Base-by-base conservation (phyloP, 2,329 filamentous ascomycete genomes). In the Venturia nashicola region DNA sequence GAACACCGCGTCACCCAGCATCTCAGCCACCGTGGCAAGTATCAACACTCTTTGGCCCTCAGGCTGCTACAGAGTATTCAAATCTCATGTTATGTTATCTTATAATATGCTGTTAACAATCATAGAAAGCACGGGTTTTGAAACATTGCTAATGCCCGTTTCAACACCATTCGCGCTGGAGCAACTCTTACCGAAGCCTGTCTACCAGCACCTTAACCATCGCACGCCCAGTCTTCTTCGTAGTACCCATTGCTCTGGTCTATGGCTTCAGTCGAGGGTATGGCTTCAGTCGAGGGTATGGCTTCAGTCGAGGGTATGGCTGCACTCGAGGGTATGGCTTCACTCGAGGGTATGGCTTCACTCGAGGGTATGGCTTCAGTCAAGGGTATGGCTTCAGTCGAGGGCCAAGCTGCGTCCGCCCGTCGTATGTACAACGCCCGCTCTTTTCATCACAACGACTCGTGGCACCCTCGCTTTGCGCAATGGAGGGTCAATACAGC, bases 391-490 rank as follows among this genome's bases (percentile, higher is more conserved):
- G 27, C 27, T 8, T 51, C 20, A 39, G n/a, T 12, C 5, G 42
- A 63, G 18, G 14, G 42, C 23, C 63, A 65, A 55, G 44, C 32
- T 39, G 59, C 34, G 16, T 7, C 44, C 18, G 61, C 61, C 16
- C 34, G 64, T 36, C 44, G 46, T 20, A 44, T 65, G 32, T 65
- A 65, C 54, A 57, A 63, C 55, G 44, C 40, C 23, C 64, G 64
- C n/a, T 71, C 72, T 6, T 63, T 65, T 20, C 69, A 67, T 27
- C 78, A 78, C 67, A 75, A 79, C 59, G 68, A 73, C 39, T 75
- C 73, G n/a, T 76, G 73, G 72, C 77, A 79, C 65, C 69, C 69
- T 18, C 68, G 71, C 39, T 77, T 78, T 64, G 74, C 76, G 2
- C 68, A 67, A 39, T 72, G 76, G 39, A 76, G 77, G 65, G 67